These are phyloP conservation scores for Chrysanthemum seticuspe DNA, from an alignment of 129 eudicot genomes.

Conservation along the genomic window DNA sequence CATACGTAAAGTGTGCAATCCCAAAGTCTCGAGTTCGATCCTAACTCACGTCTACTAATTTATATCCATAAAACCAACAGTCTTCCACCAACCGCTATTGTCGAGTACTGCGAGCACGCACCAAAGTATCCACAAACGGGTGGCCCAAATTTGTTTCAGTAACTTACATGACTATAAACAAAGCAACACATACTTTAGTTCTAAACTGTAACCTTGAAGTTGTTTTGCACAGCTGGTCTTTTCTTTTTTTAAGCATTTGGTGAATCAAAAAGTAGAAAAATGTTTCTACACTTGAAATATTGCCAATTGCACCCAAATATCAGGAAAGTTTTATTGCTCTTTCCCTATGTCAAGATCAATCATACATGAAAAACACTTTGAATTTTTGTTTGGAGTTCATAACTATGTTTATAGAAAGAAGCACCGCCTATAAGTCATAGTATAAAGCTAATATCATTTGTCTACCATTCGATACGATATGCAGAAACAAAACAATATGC, in stretches of 20 bases:
- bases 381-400: neutral
- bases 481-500: too few species aligned
- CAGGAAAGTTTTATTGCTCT: slow-evolving; percentile 23
- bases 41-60: too few species aligned
- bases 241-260: slow-evolving; percentile 27
- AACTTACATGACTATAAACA: slow-evolving; percentile 17
- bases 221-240: slow-evolving; percentile 24
- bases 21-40: too few species aligned
- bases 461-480: too few species aligned
- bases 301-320: slow-evolving; percentile 29
- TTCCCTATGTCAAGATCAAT: slow-evolving; percentile 30
- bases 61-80: too few species aligned
- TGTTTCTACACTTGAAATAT: slow-evolving; percentile 26
- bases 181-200: slow-evolving; percentile 19
- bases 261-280: slow-evolving; percentile 24
- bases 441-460: too few species aligned
- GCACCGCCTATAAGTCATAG: neutral
- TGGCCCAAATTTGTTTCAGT: slow-evolving; percentile 43
- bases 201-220: slow-evolving; percentile 26
- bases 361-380: slow-evolving; percentile 26
- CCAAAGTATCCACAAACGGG: slow-evolving; percentile 44
- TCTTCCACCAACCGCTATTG: slow-evolving; percentile 82
- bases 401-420: neutral
- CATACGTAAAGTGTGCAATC: too few species aligned
- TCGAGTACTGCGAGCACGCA: slow-evolving; percentile 63